Evolutionary conservation across 805 yeast genomes (phyloP).

Genomic region (Ogataea methanolica): DNA sequence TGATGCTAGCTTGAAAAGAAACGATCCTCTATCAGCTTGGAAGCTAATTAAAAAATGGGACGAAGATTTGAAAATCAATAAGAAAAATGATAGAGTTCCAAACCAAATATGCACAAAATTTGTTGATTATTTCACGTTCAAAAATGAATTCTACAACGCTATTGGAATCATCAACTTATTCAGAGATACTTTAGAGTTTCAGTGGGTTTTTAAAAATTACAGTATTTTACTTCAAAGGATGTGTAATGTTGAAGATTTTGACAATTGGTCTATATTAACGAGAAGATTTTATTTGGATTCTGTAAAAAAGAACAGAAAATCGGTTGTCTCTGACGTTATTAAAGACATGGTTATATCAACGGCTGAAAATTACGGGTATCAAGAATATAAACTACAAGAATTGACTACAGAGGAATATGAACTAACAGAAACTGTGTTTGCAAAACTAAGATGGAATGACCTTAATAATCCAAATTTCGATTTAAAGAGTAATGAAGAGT

Average conservation of each 20-base stretch:
- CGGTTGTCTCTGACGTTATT: slow-evolving; percentile 2
- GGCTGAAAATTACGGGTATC: slow-evolving; percentile 8
- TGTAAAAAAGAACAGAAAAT: slow-evolving; percentile 1
- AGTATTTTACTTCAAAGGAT: slow-evolving; percentile 8
- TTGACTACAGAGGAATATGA: slow-evolving; percentile 9
- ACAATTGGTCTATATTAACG: slow-evolving; percentile 17
- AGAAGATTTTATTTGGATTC: slow-evolving; percentile 19
- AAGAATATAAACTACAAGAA: slow-evolving; percentile 3
- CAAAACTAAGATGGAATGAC: slow-evolving; percentile 11
- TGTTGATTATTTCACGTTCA: slow-evolving; percentile 13
- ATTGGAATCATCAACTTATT: slow-evolving; percentile 20
- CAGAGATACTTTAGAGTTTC: slow-evolving; percentile 1
- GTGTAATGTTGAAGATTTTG: slow-evolving; percentile 6
- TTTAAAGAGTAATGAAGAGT: slow-evolving; percentile 1
- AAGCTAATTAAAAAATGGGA: slow-evolving; percentile 3
- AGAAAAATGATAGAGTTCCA: slow-evolving; percentile 1
- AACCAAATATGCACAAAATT: slow-evolving; percentile 7
- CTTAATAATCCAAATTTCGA: slow-evolving; percentile 8
- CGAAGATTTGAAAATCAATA: background rate
- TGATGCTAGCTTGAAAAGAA: slow-evolving; percentile 3
- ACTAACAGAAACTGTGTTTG: slow-evolving; percentile 4
- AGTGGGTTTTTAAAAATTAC: slow-evolving; percentile 14
- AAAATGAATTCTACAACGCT: slow-evolving; percentile 15
- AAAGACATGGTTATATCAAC: background rate
- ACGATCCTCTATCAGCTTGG: slow-evolving; percentile 13